A percentile compares a stretch with the other conserved stretches of the same genome.
Conservation (phyloP, 2,329 filamentous ascomycete genomes). For the Aspergillus latus region DNA sequence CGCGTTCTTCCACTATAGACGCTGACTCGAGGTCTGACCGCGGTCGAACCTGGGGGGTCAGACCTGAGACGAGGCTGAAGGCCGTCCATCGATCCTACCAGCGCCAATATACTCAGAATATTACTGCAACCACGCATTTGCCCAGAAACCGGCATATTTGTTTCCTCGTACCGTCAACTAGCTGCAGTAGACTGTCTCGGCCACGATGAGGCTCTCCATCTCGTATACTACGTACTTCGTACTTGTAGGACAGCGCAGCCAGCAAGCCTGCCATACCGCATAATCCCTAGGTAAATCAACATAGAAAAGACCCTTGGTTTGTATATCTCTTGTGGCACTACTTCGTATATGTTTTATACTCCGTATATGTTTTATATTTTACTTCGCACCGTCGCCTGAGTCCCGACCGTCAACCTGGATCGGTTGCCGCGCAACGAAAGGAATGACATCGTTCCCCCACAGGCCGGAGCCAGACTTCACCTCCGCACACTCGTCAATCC, state of each 20-base stretch:
- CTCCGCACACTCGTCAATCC: background rate
- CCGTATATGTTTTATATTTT: too few relatives aligned
- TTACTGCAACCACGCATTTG: background rate
- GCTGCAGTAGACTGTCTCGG: background rate
- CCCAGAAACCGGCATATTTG: background rate
- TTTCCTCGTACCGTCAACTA: background rate
- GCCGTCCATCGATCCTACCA: background rate
- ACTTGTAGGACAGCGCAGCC: background rate
- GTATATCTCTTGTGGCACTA: too few relatives aligned
- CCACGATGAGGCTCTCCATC: background rate
- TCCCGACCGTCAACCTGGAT: background rate
- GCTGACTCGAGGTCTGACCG: background rate
- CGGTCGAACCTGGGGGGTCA: background rate
- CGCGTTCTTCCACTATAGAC: background rate
- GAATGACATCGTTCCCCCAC: constrained; percentile 22
- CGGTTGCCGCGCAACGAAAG: constrained; percentile 22
- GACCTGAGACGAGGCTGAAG: background rate
- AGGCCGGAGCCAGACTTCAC: constrained; percentile 7
- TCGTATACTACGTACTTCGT: background rate
- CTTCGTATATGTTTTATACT: too few relatives aligned
- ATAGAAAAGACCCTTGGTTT: too few relatives aligned
- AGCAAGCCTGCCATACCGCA: background rate
- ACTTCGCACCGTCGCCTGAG: too few relatives aligned
- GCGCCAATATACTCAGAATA: background rate
- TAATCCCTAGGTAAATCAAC: background rate